Base-by-base conservation (phyloP, 345 rosid genomes). In the Moricandia moricandioides region DNA sequence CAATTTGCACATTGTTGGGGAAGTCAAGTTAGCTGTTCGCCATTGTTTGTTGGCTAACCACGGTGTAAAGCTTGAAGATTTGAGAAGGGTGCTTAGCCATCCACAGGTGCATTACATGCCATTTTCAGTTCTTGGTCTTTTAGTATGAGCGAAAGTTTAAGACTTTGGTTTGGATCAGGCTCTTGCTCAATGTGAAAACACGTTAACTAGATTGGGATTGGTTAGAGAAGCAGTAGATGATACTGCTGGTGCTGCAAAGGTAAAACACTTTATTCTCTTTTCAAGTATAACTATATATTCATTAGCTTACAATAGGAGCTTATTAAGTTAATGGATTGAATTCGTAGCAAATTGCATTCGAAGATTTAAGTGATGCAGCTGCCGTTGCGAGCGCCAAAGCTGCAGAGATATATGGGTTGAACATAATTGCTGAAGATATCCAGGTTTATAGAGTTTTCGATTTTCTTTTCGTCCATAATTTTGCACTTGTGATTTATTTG, bases 231-330 rank as follows among this genome's bases (percentile, higher is more conserved):
- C 97, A 27, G 84, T 87, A 29, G 97, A 90, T 72, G 99, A 95
- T 78, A 95, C 99, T 57, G 99, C 99, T 57, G 97, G 97, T 80
- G 97, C 99, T 62, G 99, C 99, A 18, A 85, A 90, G 96, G 99
- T 92, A 73, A 65, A 4, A 13, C 49, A 1, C 62, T 18, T 70
- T 62, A 0, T 52, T 43, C 4, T 54, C 4, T n/a, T 3, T 9
- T 18, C 58, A 4, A 18, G 54, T 24, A 61, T 33, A 2, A 61
- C 24, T 62, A 31, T 62, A 45, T 54, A 21, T 40, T 43, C 67
- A 37, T 57, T 11, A n/a, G 27, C 54, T 67, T 27, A 21, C 61
- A 60, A 0, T 69, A 67, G 61, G n/a, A 34, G 34, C 31, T 81
- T 35, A 66, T 29, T 66, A 71, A 27, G 67, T 37, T 64, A 24